Base-by-base conservation (phyloP, 2,329 filamentous ascomycete genomes). In the Penicillium janthinellum region DNA sequence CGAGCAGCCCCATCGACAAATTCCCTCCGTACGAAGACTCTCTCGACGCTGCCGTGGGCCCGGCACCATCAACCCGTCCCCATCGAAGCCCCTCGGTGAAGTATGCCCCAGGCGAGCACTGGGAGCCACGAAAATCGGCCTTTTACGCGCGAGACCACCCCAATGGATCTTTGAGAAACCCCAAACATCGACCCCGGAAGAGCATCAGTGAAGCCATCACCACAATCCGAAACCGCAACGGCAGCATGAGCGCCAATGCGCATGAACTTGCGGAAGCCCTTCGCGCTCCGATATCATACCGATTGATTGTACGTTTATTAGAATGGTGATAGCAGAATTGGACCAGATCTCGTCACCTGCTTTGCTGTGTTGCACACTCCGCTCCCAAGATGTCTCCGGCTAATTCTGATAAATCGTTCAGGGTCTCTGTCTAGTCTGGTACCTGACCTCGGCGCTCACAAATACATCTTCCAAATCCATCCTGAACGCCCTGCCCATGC, bases 381-480 rank as follows among this genome's bases (percentile, higher is more conserved):
- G 47, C 47, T 14, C 28, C 47, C 8, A 49, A 11, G 15, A 42
- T 15, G 6, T 96, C 86, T 31, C 96, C 75, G 92, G 97, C 89
- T 74, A 82, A 73, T 57, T 41, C 55, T 54, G 61, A 51, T 57
- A 67, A 20, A 25, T 54, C 10, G 42, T 28, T 14, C 77, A 97
- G 94, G 78, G 85, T 53, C 87, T 97, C 51, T 98, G 94, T 78
- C 80, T 93, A 59, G 79, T 94, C 72, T 98, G 95, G 95, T 99
- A 98, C 81, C 85, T 90, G 75, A 96, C 93, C 25, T 98, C 94
- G 45, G 95, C 96, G 63, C 82, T 98, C 68, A 97, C 95, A 63
- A 99, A 98, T 75, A 97, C 95, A 2, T 98, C 95, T 25, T 97
- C 95, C 54, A 99, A 99, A 79, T 91, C 94, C 17, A 99, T 99